These are phyloP conservation scores for Fagopyrum esculentum DNA, from an alignment of 148 eudicot genomes.

Conservation along the genomic window DNA sequence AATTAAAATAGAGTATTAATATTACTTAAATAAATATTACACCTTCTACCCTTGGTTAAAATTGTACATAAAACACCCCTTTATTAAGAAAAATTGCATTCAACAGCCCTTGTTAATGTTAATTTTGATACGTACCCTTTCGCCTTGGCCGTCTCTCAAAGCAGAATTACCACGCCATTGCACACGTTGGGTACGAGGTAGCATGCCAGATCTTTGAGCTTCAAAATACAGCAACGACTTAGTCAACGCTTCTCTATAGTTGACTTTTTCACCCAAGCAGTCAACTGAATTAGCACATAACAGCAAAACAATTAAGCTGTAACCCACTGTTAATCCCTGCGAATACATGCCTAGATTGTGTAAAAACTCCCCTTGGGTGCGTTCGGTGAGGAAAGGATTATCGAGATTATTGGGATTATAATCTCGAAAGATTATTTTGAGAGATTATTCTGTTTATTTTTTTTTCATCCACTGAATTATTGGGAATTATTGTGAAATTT, in stretches of 20 bases:
- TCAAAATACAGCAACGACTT: constrained; percentile 24
- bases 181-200: constrained; percentile 25
- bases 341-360: background rate
- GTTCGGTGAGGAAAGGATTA: no score
- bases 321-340: background rate
- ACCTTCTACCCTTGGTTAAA: no score
- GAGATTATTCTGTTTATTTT: no score
- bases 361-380: background rate
- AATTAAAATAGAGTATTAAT: no score
- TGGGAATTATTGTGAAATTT: no score
- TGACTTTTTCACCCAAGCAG: background rate
- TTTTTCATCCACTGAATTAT: no score
- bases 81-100: background rate
- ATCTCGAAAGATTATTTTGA: no score
- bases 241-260: constrained; percentile 23
- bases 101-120: background rate
- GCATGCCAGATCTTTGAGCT: constrained; percentile 30
- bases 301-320: background rate
- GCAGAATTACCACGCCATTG: constrained; percentile 26
- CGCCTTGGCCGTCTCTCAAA: constrained; percentile 19
- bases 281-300: background rate
- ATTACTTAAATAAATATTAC: no score
- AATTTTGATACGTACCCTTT: background rate
- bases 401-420: no score
- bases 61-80: no score